A percentile compares a stretch with the other conserved stretches of the same genome.
Evolutionary conservation across 768 basidiomycete genomes (phyloP).

Genomic region (Glaciozyma antarctica): DNA sequence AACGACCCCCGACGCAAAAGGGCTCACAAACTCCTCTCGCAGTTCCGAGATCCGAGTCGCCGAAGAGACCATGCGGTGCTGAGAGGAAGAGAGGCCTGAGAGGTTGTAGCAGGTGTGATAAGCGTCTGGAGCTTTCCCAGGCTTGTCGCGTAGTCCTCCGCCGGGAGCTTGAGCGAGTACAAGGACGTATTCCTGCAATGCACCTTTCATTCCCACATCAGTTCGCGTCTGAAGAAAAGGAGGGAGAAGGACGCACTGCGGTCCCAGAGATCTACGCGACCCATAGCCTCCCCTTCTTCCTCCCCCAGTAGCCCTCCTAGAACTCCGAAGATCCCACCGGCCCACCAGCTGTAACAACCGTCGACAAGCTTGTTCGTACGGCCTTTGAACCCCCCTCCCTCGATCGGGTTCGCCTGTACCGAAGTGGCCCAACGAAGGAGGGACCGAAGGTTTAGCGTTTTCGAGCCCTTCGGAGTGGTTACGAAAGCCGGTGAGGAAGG

Average conservation of each 20-base stretch:
- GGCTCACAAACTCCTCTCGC: slow-evolving; percentile 13
- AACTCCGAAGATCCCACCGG: slow-evolving; percentile 74
- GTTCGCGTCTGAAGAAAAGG: neutral
- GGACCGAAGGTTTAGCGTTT: slow-evolving; percentile 48
- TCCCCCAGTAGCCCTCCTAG: slow-evolving; percentile 44
- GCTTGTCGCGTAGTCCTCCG: slow-evolving; percentile 88
- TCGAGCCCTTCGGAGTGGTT: neutral
- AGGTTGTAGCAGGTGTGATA: slow-evolving; percentile 94
- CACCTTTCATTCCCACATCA: slow-evolving; percentile 39
- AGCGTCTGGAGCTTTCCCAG: slow-evolving; percentile 90
- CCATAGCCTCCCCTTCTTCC: slow-evolving; percentile 21
- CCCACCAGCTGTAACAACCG: slow-evolving; percentile 99
- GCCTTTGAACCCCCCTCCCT: slow-evolving; percentile 86
- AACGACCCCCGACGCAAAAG: slow-evolving; percentile 1
- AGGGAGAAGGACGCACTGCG: slow-evolving; percentile 28
- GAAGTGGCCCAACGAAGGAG: slow-evolving; percentile 71
- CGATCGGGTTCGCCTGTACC: slow-evolving; percentile 73
- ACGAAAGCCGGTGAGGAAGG: slow-evolving; percentile 22
- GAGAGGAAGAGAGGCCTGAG: slow-evolving; percentile 77
- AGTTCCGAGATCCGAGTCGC: slow-evolving; percentile 33
- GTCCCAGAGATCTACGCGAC: slow-evolving; percentile 34
- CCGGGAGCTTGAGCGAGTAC: slow-evolving; percentile 73
- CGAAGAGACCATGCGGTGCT: slow-evolving; percentile 49
- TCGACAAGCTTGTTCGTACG: slow-evolving; percentile 98
- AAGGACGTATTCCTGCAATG: slow-evolving; percentile 78